Percentiles rank a stretch among this genome's conserved stretches.
Evolutionary conservation across 2,329 filamentous ascomycete species (phyloP).

Genomic region (Nannizziopsis arthrosporioides): DNA sequence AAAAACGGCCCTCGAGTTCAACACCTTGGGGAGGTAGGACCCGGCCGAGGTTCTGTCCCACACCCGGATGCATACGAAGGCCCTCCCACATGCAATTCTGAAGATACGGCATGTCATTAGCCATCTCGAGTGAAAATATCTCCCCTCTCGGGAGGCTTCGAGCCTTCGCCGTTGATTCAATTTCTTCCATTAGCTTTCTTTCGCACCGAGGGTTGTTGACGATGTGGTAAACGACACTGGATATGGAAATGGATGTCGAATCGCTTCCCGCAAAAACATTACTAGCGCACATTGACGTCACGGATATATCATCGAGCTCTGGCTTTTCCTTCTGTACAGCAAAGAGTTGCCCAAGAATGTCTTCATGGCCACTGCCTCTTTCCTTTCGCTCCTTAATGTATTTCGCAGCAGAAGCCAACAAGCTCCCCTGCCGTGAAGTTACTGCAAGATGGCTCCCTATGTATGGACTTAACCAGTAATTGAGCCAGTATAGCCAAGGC

Average conservation of each 20-base stretch:
- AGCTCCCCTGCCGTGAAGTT: neutral
- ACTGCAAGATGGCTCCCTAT: neutral
- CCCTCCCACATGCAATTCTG: constrained; percentile 69
- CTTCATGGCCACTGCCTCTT: neutral
- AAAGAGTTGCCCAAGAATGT: neutral
- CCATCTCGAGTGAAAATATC: constrained; percentile 39
- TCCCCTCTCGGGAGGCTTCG: constrained; percentile 45
- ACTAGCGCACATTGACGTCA: neutral
- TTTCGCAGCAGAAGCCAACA: neutral
- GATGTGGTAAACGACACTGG: neutral
- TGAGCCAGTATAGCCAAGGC: too few relatives aligned
- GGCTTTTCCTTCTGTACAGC: neutral
- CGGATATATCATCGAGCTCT: neutral
- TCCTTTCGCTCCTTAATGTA: neutral
- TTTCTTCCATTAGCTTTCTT: neutral
- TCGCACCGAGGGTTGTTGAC: neutral
- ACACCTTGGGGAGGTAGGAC: constrained; percentile 55
- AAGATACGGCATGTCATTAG: constrained; percentile 60
- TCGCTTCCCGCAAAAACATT: constrained; percentile 4
- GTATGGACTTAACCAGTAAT: too few relatives aligned
- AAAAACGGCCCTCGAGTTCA: constrained; percentile 49
- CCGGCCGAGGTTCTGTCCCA: constrained; percentile 61
- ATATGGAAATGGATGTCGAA: constrained; percentile 2
- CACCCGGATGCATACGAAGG: constrained; percentile 63
- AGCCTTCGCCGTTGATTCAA: constrained; percentile 23